phyloP scores from a whole-genome alignment of 129 eudicot genomes.

The Dittrichia graveolens region DNA sequence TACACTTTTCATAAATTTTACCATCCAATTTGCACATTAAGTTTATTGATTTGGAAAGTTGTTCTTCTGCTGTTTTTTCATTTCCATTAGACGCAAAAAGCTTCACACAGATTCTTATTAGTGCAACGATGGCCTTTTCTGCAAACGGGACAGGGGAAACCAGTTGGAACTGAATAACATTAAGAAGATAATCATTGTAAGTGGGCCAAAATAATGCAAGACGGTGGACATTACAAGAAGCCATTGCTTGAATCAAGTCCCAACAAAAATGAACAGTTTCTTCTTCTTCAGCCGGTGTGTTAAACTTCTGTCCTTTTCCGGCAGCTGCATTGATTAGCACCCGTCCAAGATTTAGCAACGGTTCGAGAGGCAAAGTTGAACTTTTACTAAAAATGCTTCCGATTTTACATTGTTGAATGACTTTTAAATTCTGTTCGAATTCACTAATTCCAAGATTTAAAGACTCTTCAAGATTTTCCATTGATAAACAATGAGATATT shows the following conservation, averaged over 20 bases:
- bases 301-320: slow-evolving; percentile 92
- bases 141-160: slow-evolving; percentile 85
- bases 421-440: slow-evolving; percentile 81
- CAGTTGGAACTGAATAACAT: slow-evolving; percentile 67
- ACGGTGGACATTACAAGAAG: slow-evolving; percentile 52
- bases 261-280: slow-evolving; percentile 90
- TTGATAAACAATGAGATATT: slow-evolving; percentile 65
- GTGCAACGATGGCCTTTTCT: slow-evolving; percentile 65
- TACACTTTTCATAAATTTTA: slow-evolving; percentile 78
- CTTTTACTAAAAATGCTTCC: slow-evolving; percentile 74
- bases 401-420: slow-evolving; percentile 82
- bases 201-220: slow-evolving; percentile 68
- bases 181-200: slow-evolving; percentile 62
- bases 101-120: slow-evolving; percentile 53
- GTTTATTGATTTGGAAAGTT: slow-evolving; percentile 72
- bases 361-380: slow-evolving; percentile 57
- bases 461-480: slow-evolving; percentile 80
- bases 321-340: slow-evolving; percentile 76
- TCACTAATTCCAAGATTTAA: slow-evolving; percentile 69
- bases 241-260: slow-evolving; percentile 63
- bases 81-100: slow-evolving; percentile 47
- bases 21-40: slow-evolving; percentile 82
- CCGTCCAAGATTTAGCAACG: slow-evolving; percentile 77
- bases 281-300: slow-evolving; percentile 84
- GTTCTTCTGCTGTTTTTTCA: slow-evolving; percentile 66